Conservation (phyloP, 23 red algal genomes). For the Gracilaria caudata region DNA sequence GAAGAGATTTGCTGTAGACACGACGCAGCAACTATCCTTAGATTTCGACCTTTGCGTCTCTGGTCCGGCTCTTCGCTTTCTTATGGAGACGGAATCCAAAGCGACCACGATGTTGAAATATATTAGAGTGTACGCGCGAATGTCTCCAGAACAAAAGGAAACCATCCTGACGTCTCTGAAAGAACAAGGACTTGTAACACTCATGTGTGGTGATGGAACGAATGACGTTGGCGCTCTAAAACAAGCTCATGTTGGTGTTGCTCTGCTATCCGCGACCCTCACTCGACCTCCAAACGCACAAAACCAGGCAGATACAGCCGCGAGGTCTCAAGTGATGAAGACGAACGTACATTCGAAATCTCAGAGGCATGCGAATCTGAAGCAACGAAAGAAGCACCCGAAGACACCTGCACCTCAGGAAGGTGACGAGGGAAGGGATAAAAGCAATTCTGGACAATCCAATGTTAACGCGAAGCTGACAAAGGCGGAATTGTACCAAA, state of each 20-base stretch:
- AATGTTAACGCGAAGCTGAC: conserved; percentile 22
- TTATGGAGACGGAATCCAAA: conserved; percentile 16
- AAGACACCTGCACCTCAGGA: background rate
- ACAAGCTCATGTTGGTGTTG: conserved; percentile 98
- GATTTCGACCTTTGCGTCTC: conserved; percentile 89
- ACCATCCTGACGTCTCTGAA: conserved; percentile 83
- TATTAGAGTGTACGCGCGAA: conserved; percentile 92
- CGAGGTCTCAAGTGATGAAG: background rate
- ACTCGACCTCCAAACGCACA: background rate
- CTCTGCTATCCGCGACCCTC: conserved; percentile 70
- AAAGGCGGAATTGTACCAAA: conserved; percentile 40
- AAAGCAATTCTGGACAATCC: background rate
- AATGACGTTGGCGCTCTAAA: conserved; percentile 99
- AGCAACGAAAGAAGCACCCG: conserved; percentile 30
- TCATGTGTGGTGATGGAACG: conserved; percentile 99
- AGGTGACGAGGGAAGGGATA: background rate
- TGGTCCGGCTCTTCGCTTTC: conserved; percentile 75
- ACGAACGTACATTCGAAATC: conserved; percentile 16
- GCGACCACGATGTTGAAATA: conserved; percentile 50
- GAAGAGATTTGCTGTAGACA: conserved; percentile 43
- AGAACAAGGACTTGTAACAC: conserved; percentile 76
- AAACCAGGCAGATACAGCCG: conserved; percentile 1
- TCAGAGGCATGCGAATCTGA: conserved; percentile 27
- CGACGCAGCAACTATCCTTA: conserved; percentile 44
- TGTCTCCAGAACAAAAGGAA: conserved; percentile 93